Conservation (phyloP, 148 eudicot species). For the Tetragonia tetragonoides region DNA sequence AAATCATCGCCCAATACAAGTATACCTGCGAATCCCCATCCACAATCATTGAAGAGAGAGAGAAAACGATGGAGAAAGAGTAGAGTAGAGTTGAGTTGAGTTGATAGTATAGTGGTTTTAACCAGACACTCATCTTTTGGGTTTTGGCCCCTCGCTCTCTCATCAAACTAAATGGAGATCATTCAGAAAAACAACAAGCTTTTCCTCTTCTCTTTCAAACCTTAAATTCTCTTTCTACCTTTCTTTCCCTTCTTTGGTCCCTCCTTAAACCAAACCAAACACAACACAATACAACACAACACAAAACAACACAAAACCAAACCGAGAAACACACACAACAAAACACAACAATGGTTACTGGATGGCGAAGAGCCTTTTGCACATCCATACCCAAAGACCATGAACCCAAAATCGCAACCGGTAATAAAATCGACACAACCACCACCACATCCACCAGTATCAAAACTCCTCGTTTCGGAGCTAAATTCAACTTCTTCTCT, state of each 20-base stretch:
- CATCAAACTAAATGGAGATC: neutral
- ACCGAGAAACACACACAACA: neutral
- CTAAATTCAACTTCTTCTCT: constrained; percentile 55
- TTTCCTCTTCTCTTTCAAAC: neutral
- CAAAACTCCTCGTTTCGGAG: constrained; percentile 31
- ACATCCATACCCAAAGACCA: constrained; percentile 53
- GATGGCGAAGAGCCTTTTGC: constrained; percentile 83
- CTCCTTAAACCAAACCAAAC: no score
- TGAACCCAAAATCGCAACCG: constrained; percentile 22
- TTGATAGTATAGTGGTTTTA: no score
- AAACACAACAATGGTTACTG: constrained; percentile 54
- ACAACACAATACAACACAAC: neutral
- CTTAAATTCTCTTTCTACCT: neutral
- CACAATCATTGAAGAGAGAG: neutral
- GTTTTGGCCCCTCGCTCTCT: no score
- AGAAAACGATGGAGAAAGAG: neutral
- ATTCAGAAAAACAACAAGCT: neutral
- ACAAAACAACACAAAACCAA: neutral
- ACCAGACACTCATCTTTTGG: neutral
- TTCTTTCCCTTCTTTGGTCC: neutral
- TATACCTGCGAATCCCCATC: neutral
- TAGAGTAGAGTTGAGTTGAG: no score
- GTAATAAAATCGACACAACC: neutral
- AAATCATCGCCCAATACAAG: constrained; percentile 1
- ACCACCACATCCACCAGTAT: neutral